Evolutionary conservation across 495 filamentous ascomycete genomes (phyloP).

Genomic region (Bryoglossum gracile): DNA sequence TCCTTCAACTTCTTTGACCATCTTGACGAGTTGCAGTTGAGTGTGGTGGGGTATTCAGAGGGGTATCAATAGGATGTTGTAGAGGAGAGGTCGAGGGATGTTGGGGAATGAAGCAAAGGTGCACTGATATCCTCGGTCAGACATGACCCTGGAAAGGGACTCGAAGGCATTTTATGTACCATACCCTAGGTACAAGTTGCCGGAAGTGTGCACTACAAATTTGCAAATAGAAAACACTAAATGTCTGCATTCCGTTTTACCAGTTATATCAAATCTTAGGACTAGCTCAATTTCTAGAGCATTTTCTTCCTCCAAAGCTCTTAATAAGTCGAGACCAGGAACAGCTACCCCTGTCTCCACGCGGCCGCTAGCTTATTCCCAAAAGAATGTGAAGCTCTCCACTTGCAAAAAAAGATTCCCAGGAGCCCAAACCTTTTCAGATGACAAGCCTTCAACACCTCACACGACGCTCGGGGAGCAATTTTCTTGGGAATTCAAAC

Average conservation of each 20-base stretch:
- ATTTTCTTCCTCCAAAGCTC: too few relatives aligned
- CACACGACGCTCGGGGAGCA: background rate
- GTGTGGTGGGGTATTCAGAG: background rate
- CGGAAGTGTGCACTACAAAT: too few relatives aligned
- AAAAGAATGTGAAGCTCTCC: too few relatives aligned
- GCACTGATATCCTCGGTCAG: background rate
- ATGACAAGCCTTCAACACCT: background rate
- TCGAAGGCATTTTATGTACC: too few relatives aligned
- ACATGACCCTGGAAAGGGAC: background rate
- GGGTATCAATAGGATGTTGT: background rate
- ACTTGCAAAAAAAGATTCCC: background rate
- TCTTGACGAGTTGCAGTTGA: constrained; percentile 21
- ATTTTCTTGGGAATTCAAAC: background rate
- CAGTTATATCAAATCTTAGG: too few relatives aligned
- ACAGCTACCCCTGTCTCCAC: background rate
- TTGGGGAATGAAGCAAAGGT: background rate
- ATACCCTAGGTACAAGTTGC: too few relatives aligned
- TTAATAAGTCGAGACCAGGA: too few relatives aligned
- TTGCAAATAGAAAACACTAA: too few relatives aligned
- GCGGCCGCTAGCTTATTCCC: constrained; percentile 2
- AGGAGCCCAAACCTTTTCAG: background rate
- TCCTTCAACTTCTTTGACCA: constrained; percentile 43
- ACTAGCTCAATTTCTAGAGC: too few relatives aligned
- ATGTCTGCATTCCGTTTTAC: too few relatives aligned
- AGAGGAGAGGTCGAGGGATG: background rate